These are phyloP conservation scores for Cladosporium velox DNA, from an alignment of 2,329 filamentous ascomycete species.

Conservation along the genomic window DNA sequence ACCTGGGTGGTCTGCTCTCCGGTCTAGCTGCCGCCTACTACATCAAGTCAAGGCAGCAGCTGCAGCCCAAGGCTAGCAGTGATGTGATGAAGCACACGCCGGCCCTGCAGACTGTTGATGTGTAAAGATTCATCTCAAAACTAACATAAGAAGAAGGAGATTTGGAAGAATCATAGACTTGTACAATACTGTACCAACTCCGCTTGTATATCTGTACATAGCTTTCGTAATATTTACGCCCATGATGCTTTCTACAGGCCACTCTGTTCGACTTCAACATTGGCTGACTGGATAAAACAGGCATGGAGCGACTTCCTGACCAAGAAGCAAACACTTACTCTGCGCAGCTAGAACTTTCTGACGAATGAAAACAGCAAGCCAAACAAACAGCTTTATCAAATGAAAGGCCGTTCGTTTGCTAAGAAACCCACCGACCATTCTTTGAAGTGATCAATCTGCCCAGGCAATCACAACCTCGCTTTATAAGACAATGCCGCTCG, in stretches of 20 bases:
- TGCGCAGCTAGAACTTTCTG: no score
- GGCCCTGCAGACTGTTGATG: constrained; percentile 1
- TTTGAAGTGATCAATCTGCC: neutral
- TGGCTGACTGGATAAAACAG: neutral
- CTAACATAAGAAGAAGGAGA: neutral
- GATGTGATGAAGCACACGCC: constrained; percentile 12
- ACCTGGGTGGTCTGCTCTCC: constrained; percentile 37
- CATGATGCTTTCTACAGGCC: neutral
- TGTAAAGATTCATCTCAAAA: neutral
- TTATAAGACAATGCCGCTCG: neutral
- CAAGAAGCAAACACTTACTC: neutral
- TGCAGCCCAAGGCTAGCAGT: neutral
- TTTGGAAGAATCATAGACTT: neutral
- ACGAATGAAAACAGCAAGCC: no score
- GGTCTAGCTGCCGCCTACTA: constrained; percentile 28
- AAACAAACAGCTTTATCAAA: neutral
- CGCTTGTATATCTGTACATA: neutral
- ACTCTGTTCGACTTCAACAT: neutral
- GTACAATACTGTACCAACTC: neutral
- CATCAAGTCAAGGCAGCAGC: constrained; percentile 19
- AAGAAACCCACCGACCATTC: neutral
- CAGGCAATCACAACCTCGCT: neutral
- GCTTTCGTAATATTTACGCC: neutral
- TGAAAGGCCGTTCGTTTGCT: neutral
- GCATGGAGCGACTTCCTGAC: no score